Percentiles rank a stretch among this genome's conserved stretches.
These are phyloP conservation scores for Pyrenopolyporus hunteri DNA, from an alignment of 495 filamentous ascomycete species.

Conservation along the genomic window DNA sequence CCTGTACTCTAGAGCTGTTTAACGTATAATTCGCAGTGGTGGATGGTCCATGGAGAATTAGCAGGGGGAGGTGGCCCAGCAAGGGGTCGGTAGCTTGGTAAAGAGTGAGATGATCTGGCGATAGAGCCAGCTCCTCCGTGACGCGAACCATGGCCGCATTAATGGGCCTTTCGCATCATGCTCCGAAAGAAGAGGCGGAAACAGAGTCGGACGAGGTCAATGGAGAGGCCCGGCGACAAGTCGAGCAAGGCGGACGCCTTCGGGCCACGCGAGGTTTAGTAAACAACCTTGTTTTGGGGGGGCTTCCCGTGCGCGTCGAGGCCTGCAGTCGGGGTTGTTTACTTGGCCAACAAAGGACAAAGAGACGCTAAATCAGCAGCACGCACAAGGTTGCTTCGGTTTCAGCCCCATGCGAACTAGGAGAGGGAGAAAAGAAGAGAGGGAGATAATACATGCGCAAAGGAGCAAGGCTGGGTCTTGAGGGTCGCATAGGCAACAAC, in stretches of 20 bases:
- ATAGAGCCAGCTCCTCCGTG: slow-evolving; percentile 68
- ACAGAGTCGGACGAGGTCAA: slow-evolving; percentile 33
- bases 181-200: slow-evolving; percentile 32
- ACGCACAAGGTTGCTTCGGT: slow-evolving; percentile 4
- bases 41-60: slow-evolving; percentile 86
- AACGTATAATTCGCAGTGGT: slow-evolving; percentile 82
- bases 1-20: slow-evolving; percentile 89
- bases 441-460: slow-evolving; percentile 19
- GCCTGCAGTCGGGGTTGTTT: slow-evolving; percentile 30
- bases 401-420: slow-evolving; percentile 11
- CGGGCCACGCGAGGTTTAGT: neutral
- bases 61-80: slow-evolving; percentile 71
- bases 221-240: slow-evolving; percentile 23
- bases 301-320: slow-evolving; percentile 31
- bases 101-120: slow-evolving; percentile 76
- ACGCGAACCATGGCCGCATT: slow-evolving; percentile 69
- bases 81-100: slow-evolving; percentile 82
- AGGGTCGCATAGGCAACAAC: slow-evolving; percentile 13
- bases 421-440: neutral
- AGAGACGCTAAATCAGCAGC: slow-evolving; percentile 8
- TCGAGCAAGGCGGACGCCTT: slow-evolving; percentile 11
- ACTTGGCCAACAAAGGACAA: slow-evolving; percentile 17
- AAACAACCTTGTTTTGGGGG: slow-evolving; percentile 15
- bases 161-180: slow-evolving; percentile 49
- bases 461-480: slow-evolving; percentile 5